Percentiles rank a stretch among this genome's conserved stretches.
phyloP scores from a whole-genome alignment of 2,329 filamentous ascomycete species.

The Atkinsonella hypoxylon region DNA sequence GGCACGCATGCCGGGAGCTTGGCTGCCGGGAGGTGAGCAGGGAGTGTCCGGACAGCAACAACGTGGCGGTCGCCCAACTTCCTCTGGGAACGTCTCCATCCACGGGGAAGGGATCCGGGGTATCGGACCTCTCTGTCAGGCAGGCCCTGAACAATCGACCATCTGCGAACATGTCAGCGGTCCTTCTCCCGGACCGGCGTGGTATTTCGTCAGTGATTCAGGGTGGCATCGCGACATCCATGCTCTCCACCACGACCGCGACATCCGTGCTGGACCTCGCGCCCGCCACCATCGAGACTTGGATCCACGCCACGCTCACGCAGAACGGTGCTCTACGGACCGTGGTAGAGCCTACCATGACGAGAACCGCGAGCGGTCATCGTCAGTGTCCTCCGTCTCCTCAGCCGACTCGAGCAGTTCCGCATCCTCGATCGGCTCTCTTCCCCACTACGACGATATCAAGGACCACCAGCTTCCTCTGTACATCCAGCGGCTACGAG shows the following conservation, averaged over 20 bases:
- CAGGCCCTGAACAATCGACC: background rate
- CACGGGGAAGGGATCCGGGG: conserved; percentile 28
- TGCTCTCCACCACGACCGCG: conserved; percentile 1
- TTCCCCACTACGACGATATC: conserved; percentile 41
- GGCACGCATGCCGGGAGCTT: conserved; percentile 15
- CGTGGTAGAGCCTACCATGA: conserved; percentile 6
- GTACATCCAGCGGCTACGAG: conserved; percentile 29
- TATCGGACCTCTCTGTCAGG: background rate
- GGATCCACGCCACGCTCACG: background rate
- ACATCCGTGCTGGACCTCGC: background rate
- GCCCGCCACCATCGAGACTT: conserved; percentile 9
- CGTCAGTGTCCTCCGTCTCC: conserved; percentile 22
- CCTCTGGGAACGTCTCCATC: conserved; percentile 25
- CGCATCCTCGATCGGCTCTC: conserved; percentile 35
- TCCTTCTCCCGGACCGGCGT: background rate
- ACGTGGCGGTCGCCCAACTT: conserved; percentile 5
- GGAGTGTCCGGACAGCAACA: conserved; percentile 4
- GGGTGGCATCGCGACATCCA: conserved; percentile 6
- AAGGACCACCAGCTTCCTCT: conserved; percentile 35
- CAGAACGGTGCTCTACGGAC: background rate
- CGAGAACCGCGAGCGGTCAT: conserved; percentile 15
- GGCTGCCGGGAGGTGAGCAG: conserved; percentile 13
- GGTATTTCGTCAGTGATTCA: background rate
- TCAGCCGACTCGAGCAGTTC: conserved; percentile 24
- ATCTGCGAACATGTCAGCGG: background rate